These are phyloP conservation scores for Auriscalpium microsporum DNA, from an alignment of 768 basidiomycete species.

Conservation along the genomic window DNA sequence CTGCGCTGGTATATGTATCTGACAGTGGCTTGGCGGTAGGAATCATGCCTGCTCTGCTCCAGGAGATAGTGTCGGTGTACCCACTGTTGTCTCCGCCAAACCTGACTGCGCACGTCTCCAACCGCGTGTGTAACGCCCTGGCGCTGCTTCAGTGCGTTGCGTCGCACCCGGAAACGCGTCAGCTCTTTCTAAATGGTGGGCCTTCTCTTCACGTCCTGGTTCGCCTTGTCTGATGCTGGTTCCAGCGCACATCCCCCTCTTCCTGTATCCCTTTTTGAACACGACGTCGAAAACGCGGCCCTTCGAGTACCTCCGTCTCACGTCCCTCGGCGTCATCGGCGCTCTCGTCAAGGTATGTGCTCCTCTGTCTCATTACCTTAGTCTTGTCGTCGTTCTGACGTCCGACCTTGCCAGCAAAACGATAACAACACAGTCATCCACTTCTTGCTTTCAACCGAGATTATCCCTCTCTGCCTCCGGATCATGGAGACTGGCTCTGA, in stretches of 20 bases:
- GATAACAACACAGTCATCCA: constrained; percentile 99
- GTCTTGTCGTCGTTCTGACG: not conserved
- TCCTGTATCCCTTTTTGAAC: constrained; percentile 95
- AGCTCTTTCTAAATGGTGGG: constrained; percentile 88
- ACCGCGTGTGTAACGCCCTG: constrained; percentile 97
- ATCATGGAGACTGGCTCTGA: constrained; percentile 99
- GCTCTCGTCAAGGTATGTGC: constrained; percentile 84
- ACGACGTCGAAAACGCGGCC: constrained; percentile 99
- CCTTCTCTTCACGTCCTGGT: not conserved
- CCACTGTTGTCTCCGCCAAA: constrained; percentile 92
- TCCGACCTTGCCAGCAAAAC: constrained; percentile 64
- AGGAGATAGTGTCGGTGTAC: constrained; percentile 98
- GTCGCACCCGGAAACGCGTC: constrained; percentile 91
- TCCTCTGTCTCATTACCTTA: not conserved
- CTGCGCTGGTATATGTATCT: not conserved
- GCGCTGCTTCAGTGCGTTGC: constrained; percentile 98
- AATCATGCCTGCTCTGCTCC: constrained; percentile 93
- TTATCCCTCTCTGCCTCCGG: constrained; percentile 96
- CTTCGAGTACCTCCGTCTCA: constrained; percentile 98
- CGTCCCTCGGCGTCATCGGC: constrained; percentile 97
- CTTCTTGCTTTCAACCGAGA: constrained; percentile 97
- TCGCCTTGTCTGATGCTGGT: not conserved
- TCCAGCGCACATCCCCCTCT: constrained; percentile 89
- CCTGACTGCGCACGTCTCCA: constrained; percentile 94
- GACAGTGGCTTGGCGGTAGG: constrained; percentile 36